Base-by-base conservation (phyloP, 805 yeast species). In the Yamadazyma sp. region DNA sequence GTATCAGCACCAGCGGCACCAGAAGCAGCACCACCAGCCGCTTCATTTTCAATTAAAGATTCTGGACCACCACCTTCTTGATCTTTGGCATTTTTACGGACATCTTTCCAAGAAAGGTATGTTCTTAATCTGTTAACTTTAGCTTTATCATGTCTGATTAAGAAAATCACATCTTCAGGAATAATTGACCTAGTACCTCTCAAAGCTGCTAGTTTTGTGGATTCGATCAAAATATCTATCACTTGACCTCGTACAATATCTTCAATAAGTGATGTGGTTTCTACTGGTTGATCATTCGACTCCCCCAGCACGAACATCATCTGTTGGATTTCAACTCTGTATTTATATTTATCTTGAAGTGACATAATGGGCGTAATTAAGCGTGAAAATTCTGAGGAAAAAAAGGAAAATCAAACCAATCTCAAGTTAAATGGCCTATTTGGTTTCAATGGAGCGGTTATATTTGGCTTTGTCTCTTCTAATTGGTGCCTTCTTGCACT, bases 231-330 rank as follows among this genome's bases (percentile, higher is more conserved):
- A 31, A 93, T 78, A 51, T 91, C 96, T 27, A 89, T 81, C 23
- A 93, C 98, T 58, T 93, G 98, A 1, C 93, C 93, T 29, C 94
- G 72, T 2, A 93, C 98, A 30, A 93, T 87, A 53, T 93, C 98
- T 55, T 93, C 98, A 27, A 91, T 87, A 35, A 93, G 62, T n/a
- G 91, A 79, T 0, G 96, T 85, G 0, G 97, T 86, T 45, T 86
- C 95, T 11, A 82, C 74, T 0, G 97, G 95, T 1, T 98, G 94
- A 50, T 93, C 98, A 47, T 85, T 86, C 0, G 93, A 78, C 56
- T 93, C 98, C 2, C 98, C 98, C 36, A 83, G 75, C 37, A 93
- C 98, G 68, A 93, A 93, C 98, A 93, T 93, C 98, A 93, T 93
- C 66, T 86, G 73, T 60, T 93, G 98, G 51, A 93, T 93, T 65